phyloP scores from a whole-genome alignment of 1,284 basidiomycete species.

The Puccinia novopanici region DNA sequence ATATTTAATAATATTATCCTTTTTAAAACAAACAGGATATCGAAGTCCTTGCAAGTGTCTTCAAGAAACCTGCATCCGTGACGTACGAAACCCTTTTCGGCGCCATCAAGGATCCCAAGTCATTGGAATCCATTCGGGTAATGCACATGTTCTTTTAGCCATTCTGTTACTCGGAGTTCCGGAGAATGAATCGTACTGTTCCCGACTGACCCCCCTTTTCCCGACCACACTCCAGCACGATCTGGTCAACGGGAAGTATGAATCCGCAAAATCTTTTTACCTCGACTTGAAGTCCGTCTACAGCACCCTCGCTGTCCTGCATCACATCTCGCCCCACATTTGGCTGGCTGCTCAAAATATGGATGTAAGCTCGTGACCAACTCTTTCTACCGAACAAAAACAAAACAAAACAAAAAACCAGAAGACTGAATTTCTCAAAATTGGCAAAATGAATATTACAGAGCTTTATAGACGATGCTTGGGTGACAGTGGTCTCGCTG shows the following conservation, averaged over 20 bases:
- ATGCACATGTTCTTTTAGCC: background rate
- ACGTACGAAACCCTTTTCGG: slow-evolving; percentile 11
- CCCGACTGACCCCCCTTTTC: background rate
- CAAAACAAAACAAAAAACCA: background rate
- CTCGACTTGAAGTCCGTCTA: slow-evolving; percentile 23
- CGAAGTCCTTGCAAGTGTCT: slow-evolving; percentile 6
- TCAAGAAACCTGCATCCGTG: background rate
- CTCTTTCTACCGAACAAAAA: background rate
- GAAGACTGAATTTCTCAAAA: background rate
- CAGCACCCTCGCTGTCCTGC: slow-evolving; percentile 12
- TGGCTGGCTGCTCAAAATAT: slow-evolving; percentile 20
- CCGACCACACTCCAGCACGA: background rate
- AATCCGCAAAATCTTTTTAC: slow-evolving; percentile 20
- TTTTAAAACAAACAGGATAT: background rate
- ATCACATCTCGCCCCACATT: background rate
- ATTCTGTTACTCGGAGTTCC: background rate
- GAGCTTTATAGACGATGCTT: slow-evolving; percentile 29
- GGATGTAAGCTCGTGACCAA: background rate
- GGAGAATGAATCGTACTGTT: background rate
- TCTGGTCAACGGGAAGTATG: slow-evolving; percentile 14
- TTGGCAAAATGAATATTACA: background rate
- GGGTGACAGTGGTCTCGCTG: slow-evolving; percentile 26
- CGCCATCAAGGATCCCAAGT: slow-evolving; percentile 12
- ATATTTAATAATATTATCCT: too few relatives aligned
- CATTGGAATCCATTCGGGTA: slow-evolving; percentile 2